Evolutionary conservation across 768 basidiomycete genomes (phyloP).

Genomic region (Termitomyces heimii): DNA sequence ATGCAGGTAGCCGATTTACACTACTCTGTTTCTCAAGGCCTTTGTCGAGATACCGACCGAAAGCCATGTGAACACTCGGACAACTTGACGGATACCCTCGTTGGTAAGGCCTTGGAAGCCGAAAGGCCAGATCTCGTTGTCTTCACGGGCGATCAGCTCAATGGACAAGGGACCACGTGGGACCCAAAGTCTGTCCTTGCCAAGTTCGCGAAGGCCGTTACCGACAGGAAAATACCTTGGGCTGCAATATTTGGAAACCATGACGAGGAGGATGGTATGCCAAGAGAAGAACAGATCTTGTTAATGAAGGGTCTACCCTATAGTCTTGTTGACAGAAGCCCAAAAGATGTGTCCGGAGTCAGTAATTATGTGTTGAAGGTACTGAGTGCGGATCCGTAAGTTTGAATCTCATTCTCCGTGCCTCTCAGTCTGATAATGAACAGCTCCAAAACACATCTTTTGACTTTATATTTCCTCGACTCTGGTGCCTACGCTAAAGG

Average conservation of each 20-base stretch:
- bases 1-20: constrained; percentile 93
- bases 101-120: constrained; percentile 62
- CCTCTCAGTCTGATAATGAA: not conserved
- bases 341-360: constrained; percentile 79
- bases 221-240: constrained; percentile 80
- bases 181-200: constrained; percentile 83
- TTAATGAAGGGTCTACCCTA: constrained; percentile 81
- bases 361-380: constrained; percentile 92
- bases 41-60: constrained; percentile 69
- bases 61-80: constrained; percentile 62
- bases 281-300: constrained; percentile 59
- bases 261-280: constrained; percentile 67
- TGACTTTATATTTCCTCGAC: constrained; percentile 90
- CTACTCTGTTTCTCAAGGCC: constrained; percentile 75
- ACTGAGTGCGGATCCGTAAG: constrained; percentile 77
- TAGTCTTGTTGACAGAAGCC: constrained; percentile 75
- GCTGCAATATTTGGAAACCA: constrained; percentile 94
- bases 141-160: constrained; percentile 90
- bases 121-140: constrained; percentile 92
- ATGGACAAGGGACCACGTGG: constrained; percentile 88
- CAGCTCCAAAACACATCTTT: constrained; percentile 82
- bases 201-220: constrained; percentile 79
- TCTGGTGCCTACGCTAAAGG: constrained; percentile 74
- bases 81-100: constrained; percentile 67
- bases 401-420: constrained; percentile 12